Base-by-base conservation (phyloP, 2,329 filamentous ascomycete genomes). In the Fusarium vanettenii region DNA sequence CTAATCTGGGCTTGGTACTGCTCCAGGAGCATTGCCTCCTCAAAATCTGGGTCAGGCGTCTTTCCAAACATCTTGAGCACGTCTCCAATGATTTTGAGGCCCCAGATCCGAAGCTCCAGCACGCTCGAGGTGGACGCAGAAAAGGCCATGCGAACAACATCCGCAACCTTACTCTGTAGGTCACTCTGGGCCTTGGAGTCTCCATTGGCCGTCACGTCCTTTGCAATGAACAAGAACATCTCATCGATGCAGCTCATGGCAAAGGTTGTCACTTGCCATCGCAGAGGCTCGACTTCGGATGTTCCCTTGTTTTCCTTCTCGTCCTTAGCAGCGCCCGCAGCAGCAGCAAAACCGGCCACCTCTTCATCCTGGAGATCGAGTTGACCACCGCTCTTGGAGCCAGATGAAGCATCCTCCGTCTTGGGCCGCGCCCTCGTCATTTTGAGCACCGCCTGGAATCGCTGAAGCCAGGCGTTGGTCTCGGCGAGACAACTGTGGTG, bases 1-100 rank as follows among this genome's bases (percentile, higher is more conserved):
- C 95, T 95, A 80, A 99, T 99, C 81, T 99, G 97, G 6, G 97
- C 97, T 83, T 99, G 97, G 79, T 99, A 99, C 83, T 99, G 97
- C 82, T 99, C 97, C 5, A 99, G 89, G 18, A 99, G 88, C 84
- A 97, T 97, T 1, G 94, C 97, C 83, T 99, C 97, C n/a, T 96
- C 91, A 80, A 99, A 99, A 81, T 99, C 97, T 0, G 97, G 97
- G 83, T 99, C 97, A 2, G 96, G 94, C 2, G 94, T 95, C 80
- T 95, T 96, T 64, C 97, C 97, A 85, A 99, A 99, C 87, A 98
- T 95, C 86, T 95, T 97, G 60, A 99, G 87, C 11, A 98, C 91
- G 67, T 95, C 94, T 70, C 97, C 95, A 65, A 99, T 95, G 64
- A 99, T 97, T 81, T 95, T 95, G 73, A 99, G 85, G 29, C 97